phyloP scores from a whole-genome alignment of 768 basidiomycete genomes.

The Tricholoma terreum region DNA sequence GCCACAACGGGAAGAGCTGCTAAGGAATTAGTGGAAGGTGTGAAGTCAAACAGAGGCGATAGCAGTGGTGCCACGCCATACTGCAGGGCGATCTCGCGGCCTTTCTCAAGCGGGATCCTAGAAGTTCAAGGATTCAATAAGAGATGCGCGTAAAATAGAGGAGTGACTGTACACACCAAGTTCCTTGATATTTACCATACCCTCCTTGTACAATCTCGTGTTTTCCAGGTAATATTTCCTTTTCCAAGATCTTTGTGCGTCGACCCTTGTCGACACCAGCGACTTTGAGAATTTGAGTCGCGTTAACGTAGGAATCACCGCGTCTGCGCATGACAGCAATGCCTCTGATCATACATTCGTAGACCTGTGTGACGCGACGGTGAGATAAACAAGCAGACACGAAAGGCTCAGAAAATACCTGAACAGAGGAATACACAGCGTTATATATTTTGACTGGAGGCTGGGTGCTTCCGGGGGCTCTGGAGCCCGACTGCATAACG shows the following conservation, averaged over 20 bases:
- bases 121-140: background rate
- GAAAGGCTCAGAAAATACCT: constrained; percentile 39
- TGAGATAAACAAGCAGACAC: constrained; percentile 28
- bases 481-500: constrained; percentile 47
- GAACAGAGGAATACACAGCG: constrained; percentile 88
- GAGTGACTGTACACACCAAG: constrained; percentile 62
- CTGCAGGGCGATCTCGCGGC: constrained; percentile 87
- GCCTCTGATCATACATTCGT: constrained; percentile 97
- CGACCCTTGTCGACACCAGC: constrained; percentile 97
- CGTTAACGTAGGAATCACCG: constrained; percentile 94
- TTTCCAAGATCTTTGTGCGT: constrained; percentile 94
- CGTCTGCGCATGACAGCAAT: constrained; percentile 98
- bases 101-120: constrained; percentile 96
- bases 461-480: constrained; percentile 39
- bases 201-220: constrained; percentile 99
- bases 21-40: constrained; percentile 70
- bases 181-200: constrained; percentile 99
- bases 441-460: constrained; percentile 85
- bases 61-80: constrained; percentile 90
- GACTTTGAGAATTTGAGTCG: constrained; percentile 98
- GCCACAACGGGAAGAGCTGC: constrained; percentile 59
- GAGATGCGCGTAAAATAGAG: constrained; percentile 3
- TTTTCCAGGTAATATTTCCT: constrained; percentile 91
- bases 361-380: constrained; percentile 61
- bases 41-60: constrained; percentile 90